Evolutionary conservation across 2,329 filamentous ascomycete species (phyloP).

Genomic region (Colletotrichum sp.): DNA sequence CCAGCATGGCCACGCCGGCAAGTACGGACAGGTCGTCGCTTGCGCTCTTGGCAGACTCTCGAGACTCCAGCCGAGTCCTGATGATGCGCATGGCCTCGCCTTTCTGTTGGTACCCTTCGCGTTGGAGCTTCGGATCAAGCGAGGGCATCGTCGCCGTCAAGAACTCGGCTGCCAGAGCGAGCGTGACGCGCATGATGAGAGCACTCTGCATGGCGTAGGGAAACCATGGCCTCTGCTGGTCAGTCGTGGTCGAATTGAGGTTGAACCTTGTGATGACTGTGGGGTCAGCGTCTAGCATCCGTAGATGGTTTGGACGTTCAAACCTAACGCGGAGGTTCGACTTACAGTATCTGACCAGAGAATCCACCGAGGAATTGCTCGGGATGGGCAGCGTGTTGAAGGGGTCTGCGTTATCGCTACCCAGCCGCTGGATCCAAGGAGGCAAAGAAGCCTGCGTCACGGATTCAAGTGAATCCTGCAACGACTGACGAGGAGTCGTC

Average conservation of each 20-base stretch:
- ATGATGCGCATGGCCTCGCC: conserved; percentile 21
- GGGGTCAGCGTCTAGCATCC: background rate
- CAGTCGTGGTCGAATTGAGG: conserved; percentile 15
- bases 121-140: conserved; percentile 7
- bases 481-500: background rate
- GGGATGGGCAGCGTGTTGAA: conserved; percentile 22
- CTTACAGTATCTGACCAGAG: conserved; percentile 22
- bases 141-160: conserved; percentile 9
- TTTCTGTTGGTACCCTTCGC: conserved; percentile 20
- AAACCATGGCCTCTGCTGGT: conserved; percentile 22
- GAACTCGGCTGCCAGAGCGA: conserved; percentile 21
- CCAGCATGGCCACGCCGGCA: conserved; percentile 16
- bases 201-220: conserved; percentile 23
- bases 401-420: conserved; percentile 14
- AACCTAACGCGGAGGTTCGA: background rate
- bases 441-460: background rate
- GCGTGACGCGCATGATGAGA: conserved; percentile 20
- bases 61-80: background rate
- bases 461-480: background rate
- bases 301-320: background rate
- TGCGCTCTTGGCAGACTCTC: background rate
- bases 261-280: conserved; percentile 22
- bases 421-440: conserved; percentile 3
- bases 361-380: conserved; percentile 4
- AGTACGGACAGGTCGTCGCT: conserved; percentile 8